Conservation (phyloP, 2,329 filamentous ascomycete species). For the Pseudogymnoascus sp. region DNA sequence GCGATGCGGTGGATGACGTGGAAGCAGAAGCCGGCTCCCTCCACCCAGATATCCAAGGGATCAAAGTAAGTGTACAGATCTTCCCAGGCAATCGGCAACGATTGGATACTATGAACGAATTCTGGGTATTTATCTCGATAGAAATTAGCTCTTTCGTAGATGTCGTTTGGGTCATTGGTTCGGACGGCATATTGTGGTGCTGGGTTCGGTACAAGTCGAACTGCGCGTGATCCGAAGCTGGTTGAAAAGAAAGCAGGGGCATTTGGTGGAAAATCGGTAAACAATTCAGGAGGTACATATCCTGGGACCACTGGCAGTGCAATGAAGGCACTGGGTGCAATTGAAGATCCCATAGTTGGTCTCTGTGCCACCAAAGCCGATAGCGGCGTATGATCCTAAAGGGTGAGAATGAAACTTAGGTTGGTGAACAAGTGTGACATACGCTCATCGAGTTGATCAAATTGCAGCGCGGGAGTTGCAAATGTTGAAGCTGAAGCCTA, state of each 20-base stretch:
- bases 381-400: not conserved
- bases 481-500: not conserved
- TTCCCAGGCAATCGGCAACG: constrained; percentile 18
- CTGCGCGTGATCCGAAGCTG: constrained; percentile 9
- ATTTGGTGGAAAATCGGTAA: constrained; percentile 13
- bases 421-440: not conserved
- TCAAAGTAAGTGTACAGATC: constrained; percentile 29
- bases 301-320: not conserved
- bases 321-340: not conserved
- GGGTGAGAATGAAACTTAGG: not conserved
- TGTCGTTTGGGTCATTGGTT: constrained; percentile 12
- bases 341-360: not conserved
- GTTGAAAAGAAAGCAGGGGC: constrained; percentile 21
- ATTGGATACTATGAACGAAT: constrained; percentile 6
- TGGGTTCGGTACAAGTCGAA: constrained; percentile 12
- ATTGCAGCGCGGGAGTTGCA: not conserved
- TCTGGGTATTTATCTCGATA: constrained; percentile 16
- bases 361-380: not conserved
- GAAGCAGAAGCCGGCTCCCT: constrained; percentile 25
- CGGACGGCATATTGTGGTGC: constrained; percentile 12
- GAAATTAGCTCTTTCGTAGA: constrained; percentile 12
- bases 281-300: constrained; percentile 8
- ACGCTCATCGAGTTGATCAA: not conserved
- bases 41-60: constrained; percentile 24
- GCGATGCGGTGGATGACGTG: constrained; percentile 23